Evolutionary conservation across 2,329 filamentous ascomycete genomes (phyloP).

Genomic region (Phialophora chinensis): DNA sequence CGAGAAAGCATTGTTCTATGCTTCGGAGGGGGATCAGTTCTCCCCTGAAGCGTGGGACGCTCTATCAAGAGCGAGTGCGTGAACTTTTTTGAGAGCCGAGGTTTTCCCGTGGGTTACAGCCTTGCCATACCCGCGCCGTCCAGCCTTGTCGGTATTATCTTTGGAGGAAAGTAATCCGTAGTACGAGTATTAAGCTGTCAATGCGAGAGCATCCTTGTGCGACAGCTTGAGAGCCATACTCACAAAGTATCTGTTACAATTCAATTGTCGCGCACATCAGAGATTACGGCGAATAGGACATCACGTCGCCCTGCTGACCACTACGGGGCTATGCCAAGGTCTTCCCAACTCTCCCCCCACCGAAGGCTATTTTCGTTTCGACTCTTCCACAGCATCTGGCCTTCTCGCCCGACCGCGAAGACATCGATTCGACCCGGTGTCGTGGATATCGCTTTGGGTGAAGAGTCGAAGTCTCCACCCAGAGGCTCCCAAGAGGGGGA

Average conservation of each 20-base stretch:
- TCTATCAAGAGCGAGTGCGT: too few relatives aligned
- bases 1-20: constrained; percentile 28
- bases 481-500: background rate
- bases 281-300: background rate
- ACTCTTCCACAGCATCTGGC: constrained; percentile 4
- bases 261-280: background rate
- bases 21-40: background rate
- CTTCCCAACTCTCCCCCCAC: background rate
- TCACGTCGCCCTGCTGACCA: background rate
- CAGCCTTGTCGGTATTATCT: background rate
- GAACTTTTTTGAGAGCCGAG: constrained; percentile 1
- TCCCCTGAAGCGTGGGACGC: background rate
- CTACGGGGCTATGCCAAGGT: background rate
- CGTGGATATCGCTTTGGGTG: constrained; percentile 1
- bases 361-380: background rate
- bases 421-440: background rate
- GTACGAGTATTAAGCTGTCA: background rate
- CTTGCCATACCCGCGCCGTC: background rate
- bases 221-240: background rate
- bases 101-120: background rate
- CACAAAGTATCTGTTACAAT: background rate
- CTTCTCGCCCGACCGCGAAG: background rate
- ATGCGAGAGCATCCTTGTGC: too few relatives aligned
- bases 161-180: background rate
- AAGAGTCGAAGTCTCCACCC: constrained; percentile 1